phyloP scores from a whole-genome alignment of 106 monocot species.

The Narthecium ossifragum region DNA sequence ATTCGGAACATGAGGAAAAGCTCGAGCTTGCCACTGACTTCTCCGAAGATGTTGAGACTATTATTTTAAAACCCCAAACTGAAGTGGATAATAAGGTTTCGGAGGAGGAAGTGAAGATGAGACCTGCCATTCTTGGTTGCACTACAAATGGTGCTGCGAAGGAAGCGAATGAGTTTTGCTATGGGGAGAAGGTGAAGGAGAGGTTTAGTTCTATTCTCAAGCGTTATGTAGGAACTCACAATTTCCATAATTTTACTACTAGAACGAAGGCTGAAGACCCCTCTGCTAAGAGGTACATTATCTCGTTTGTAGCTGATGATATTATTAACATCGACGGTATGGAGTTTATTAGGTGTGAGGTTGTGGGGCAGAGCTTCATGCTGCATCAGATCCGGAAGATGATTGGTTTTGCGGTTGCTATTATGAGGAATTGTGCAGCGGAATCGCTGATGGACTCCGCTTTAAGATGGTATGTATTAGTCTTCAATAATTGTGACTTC shows the following conservation, averaged over 20 bases:
- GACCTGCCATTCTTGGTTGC: background rate
- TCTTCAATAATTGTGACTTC: background rate
- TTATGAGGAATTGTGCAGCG: conserved; percentile 78
- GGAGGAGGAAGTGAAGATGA: background rate
- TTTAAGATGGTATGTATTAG: conserved; percentile 46
- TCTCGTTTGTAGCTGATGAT: conserved; percentile 62
- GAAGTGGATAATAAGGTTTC: background rate
- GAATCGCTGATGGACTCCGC: conserved; percentile 73
- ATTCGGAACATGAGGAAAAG: conserved; percentile 7
- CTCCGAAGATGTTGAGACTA: conserved; percentile 1
- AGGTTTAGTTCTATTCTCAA: conserved; percentile 67
- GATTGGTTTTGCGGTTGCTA: conserved; percentile 82
- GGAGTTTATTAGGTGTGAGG: conserved; percentile 82
- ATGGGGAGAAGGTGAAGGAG: conserved; percentile 64
- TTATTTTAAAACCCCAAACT: background rate
- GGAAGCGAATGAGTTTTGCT: conserved; percentile 26
- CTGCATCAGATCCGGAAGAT: conserved; percentile 98
- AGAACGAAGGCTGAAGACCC: conserved; percentile 94
- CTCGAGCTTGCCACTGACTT: background rate
- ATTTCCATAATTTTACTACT: conserved; percentile 96
- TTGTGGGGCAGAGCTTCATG: conserved; percentile 97
- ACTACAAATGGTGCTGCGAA: conserved; percentile 16
- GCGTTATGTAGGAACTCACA: conserved; percentile 79
- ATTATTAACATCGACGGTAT: conserved; percentile 61
- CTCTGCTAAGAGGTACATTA: conserved; percentile 71